These are phyloP conservation scores for Turritis glabra DNA, from an alignment of 345 rosid genomes.

Conservation along the genomic window DNA sequence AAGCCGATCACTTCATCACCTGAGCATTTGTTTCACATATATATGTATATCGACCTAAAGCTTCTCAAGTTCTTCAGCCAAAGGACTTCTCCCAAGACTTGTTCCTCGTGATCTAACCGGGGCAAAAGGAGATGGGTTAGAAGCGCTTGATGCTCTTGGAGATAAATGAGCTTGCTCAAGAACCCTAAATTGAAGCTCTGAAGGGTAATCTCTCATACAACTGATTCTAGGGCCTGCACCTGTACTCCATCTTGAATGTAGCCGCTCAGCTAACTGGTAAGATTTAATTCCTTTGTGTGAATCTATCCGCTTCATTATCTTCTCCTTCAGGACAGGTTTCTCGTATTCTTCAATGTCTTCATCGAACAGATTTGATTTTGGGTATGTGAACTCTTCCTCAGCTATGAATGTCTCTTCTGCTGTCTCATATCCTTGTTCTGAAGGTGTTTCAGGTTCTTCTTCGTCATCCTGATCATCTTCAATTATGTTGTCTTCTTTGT, in stretches of 20 bases:
- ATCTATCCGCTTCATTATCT: constrained; percentile 71
- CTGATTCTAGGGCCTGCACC: constrained; percentile 97
- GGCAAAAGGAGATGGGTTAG: constrained; percentile 36
- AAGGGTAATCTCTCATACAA: constrained; percentile 93
- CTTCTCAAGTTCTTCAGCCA: constrained; percentile 35
- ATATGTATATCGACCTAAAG: constrained; percentile 11
- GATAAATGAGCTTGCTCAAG: constrained; percentile 75
- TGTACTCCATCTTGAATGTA: constrained; percentile 81
- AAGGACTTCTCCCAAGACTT: constrained; percentile 42
- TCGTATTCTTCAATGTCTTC: constrained; percentile 57
- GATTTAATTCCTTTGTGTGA: constrained; percentile 74
- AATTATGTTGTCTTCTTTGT: constrained; percentile 11
- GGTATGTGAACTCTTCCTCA: constrained; percentile 70
- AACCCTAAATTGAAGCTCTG: constrained; percentile 70
- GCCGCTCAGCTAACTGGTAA: constrained; percentile 73
- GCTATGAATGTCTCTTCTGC: constrained; percentile 64
- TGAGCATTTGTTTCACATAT: background rate
- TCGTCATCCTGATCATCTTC: constrained; percentile 32
- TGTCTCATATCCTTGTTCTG: constrained; percentile 71
- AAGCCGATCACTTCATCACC: constrained; percentile 17
- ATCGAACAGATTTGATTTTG: constrained; percentile 62
- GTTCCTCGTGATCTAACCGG: constrained; percentile 33
- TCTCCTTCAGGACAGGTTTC: constrained; percentile 61
- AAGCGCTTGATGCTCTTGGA: constrained; percentile 49
- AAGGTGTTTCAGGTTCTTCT: constrained; percentile 42